These are phyloP conservation scores for Platanus orientalis DNA, from an alignment of 164 flowering plant species.

Conservation along the genomic window DNA sequence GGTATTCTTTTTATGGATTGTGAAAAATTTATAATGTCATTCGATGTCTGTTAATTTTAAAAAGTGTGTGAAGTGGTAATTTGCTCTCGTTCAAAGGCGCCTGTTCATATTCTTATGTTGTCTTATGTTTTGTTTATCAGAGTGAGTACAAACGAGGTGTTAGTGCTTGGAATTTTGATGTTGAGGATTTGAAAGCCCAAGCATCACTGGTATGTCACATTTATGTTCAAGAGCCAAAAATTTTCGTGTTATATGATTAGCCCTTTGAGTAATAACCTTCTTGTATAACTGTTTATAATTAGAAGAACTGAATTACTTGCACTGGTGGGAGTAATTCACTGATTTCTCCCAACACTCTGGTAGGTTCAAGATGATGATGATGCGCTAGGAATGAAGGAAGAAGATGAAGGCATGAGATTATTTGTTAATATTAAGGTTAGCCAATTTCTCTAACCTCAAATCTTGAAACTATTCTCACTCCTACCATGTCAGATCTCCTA, in stretches of 20 bases:
- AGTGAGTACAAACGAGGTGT: constrained; percentile 98
- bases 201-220: constrained; percentile 72
- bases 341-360: constrained; percentile 7
- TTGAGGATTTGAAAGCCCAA: constrained; percentile 89
- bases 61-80: too few species aligned
- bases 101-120: not conserved
- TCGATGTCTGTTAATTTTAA: too few species aligned
- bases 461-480: not conserved
- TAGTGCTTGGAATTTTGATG: constrained; percentile 99
- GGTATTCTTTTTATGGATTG: too few species aligned
- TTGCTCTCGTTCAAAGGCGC: not conserved
- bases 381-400: constrained; percentile 46
- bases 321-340: not conserved
- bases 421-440: constrained; percentile 43
- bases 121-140: constrained; percentile 30
- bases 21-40: too few species aligned
- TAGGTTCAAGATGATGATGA: constrained; percentile 92
- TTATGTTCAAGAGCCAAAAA: not conserved
- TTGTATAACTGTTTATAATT: not conserved
- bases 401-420: constrained; percentile 37
- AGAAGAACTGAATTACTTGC: not conserved
- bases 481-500: not conserved
- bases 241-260: not conserved
- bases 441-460: not conserved
- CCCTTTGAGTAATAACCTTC: not conserved